These are phyloP conservation scores for Cyamopsis tetragonoloba DNA, from an alignment of 306 rosid genomes.

Conservation along the genomic window DNA sequence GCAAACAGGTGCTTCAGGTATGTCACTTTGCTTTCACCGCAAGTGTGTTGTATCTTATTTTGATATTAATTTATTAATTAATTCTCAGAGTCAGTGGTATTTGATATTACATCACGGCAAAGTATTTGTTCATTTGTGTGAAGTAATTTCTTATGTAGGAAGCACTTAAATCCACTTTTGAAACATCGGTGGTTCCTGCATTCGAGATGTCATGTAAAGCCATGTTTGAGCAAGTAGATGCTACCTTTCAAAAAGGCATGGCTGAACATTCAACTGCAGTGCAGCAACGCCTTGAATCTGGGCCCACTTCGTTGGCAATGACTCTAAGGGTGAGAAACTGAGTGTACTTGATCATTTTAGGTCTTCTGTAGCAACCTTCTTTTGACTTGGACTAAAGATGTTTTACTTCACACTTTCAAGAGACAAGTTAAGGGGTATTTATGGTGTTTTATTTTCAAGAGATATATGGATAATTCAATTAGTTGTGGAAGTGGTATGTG, in stretches of 20 bases:
- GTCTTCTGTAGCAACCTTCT: background rate
- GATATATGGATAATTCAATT: background rate
- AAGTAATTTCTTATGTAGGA: constrained; percentile 50
- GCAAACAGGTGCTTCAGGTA: constrained; percentile 96
- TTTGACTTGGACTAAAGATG: constrained; percentile 3
- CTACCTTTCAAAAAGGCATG: constrained; percentile 95
- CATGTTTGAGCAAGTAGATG: constrained; percentile 96
- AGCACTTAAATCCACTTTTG: constrained; percentile 74
- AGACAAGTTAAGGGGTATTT: background rate
- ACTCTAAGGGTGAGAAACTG: constrained; percentile 62
- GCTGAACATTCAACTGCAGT: constrained; percentile 70
- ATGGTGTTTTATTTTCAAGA: background rate
- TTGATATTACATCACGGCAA: background rate
- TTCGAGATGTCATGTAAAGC: constrained; percentile 91
- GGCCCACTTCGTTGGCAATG: constrained; percentile 74
- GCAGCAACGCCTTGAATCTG: constrained; percentile 80
- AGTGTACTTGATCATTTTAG: constrained; percentile 21
- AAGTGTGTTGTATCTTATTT: background rate
- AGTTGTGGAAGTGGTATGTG: background rate
- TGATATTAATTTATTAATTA: background rate
- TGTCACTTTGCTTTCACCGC: constrained; percentile 17
- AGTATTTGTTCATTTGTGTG: constrained; percentile 12
- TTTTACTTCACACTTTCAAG: background rate
- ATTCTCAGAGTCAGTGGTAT: background rate
- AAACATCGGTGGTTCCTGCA: constrained; percentile 75